These are phyloP conservation scores for Sisymbrium altissimum DNA, from an alignment of 345 rosid genomes.

Conservation along the genomic window DNA sequence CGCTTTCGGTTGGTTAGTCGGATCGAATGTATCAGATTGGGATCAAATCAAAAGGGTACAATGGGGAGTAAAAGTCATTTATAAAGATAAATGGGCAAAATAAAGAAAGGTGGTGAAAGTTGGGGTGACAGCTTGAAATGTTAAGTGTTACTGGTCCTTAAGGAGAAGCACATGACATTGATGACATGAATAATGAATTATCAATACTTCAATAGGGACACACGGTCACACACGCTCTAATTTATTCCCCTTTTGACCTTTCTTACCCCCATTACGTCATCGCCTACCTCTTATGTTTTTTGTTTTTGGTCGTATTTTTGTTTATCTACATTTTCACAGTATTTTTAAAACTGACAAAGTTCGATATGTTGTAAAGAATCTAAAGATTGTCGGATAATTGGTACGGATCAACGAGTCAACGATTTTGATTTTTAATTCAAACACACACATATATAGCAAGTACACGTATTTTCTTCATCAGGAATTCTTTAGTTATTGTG, in stretches of 20 bases:
- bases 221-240: background rate
- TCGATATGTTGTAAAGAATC: too few relatives aligned
- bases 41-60: background rate
- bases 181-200: background rate
- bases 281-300: background rate
- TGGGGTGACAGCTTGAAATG: slow-evolving; percentile 24
- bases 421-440: background rate
- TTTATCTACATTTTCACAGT: background rate
- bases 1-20: background rate
- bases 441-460: background rate
- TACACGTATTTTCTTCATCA: background rate
- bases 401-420: background rate
- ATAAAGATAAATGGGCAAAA: slow-evolving; percentile 1
- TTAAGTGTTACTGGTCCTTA: background rate
- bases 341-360: background rate
- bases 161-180: background rate
- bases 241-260: background rate
- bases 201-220: background rate
- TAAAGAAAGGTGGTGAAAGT: slow-evolving; percentile 23
- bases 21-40: background rate
- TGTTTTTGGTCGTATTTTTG: background rate
- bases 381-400: background rate
- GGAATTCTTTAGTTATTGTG: background rate
- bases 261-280: slow-evolving; percentile 1
- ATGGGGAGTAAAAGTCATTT: background rate